These are phyloP conservation scores for Penicillium sp. DNA, from an alignment of 2,329 filamentous ascomycete genomes.

Conservation along the genomic window DNA sequence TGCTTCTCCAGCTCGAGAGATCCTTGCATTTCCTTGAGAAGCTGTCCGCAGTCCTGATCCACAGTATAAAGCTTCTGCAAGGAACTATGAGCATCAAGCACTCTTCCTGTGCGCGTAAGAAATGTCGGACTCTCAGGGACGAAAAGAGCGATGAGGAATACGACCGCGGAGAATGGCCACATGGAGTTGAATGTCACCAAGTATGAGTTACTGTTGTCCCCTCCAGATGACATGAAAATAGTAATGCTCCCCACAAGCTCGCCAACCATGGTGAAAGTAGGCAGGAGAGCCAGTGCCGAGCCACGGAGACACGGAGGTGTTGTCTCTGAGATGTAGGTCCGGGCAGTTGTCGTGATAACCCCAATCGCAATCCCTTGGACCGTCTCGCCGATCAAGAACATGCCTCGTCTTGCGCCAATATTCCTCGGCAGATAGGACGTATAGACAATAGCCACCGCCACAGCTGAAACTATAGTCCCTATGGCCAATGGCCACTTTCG, in stretches of 20 bases:
- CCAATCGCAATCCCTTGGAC: conserved; percentile 49
- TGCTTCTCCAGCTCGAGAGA: conserved; percentile 52
- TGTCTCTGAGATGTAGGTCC: conserved; percentile 54
- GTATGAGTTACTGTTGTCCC: conserved; percentile 20
- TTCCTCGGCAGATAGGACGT: conserved; percentile 30
- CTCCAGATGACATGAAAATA: conserved; percentile 35
- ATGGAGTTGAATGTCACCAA: conserved; percentile 28
- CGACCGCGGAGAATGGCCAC: conserved; percentile 37
- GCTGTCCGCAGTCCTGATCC: background rate
- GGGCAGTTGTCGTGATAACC: conserved; percentile 43
- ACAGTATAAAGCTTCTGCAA: conserved; percentile 51
- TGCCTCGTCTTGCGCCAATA: conserved; percentile 32
- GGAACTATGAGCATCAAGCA: conserved; percentile 41
- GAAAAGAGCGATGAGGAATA: conserved; percentile 44
- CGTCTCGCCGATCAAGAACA: conserved; percentile 49
- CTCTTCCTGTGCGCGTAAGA: conserved; percentile 44
- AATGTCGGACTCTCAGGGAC: conserved; percentile 55
- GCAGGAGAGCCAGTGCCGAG: conserved; percentile 50
- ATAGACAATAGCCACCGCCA: conserved; percentile 39
- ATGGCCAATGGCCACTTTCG: conserved; percentile 38
- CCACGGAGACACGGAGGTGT: conserved; percentile 48
- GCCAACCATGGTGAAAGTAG: conserved; percentile 50
- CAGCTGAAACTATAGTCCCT: conserved; percentile 39
- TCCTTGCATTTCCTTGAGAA: conserved; percentile 35
- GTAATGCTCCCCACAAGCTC: conserved; percentile 48